These are phyloP conservation scores for Pterula multifida DNA, from an alignment of 1,284 basidiomycete species.

Conservation along the genomic window DNA sequence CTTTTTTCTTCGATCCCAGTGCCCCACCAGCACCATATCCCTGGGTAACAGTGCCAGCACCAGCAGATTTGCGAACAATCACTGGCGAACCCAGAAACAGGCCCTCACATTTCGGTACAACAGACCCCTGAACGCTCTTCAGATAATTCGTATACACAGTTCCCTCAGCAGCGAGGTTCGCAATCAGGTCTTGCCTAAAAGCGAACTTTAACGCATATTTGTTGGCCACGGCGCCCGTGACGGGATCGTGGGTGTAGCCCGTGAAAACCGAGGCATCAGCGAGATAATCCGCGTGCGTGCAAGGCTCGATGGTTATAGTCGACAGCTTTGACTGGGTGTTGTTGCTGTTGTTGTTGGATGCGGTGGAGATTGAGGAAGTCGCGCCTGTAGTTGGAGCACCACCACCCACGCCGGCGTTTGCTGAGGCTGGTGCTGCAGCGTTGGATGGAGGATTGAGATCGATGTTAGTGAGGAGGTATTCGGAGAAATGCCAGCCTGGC, in stretches of 20 bases:
- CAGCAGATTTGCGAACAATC: not conserved
- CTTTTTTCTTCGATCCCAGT: not conserved
- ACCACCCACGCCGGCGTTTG: not conserved
- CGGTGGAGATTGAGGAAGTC: not conserved
- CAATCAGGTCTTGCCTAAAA: not conserved
- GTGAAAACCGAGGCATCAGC: not conserved
- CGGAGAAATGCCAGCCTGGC: not conserved
- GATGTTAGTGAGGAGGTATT: slow-evolving; percentile 1
- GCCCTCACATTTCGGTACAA: not conserved
- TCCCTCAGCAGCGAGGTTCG: not conserved
- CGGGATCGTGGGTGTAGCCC: not conserved
- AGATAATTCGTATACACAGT: not conserved
- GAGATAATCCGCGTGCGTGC: not conserved
- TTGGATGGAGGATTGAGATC: not conserved
- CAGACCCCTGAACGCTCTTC: not conserved
- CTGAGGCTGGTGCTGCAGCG: not conserved
- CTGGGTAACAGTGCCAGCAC: not conserved
- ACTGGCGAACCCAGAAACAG: not conserved
- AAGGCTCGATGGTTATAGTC: not conserved
- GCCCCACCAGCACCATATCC: not conserved
- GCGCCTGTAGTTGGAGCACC: not conserved
- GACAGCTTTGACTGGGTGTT: not conserved
- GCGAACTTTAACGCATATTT: not conserved
- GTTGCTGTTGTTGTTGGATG: not conserved
- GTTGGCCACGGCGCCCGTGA: not conserved